Percentiles rank a stretch among this genome's conserved stretches.
These are phyloP conservation scores for Aspergillus funiculosus DNA, from an alignment of 495 filamentous ascomycete species.

Conservation along the genomic window DNA sequence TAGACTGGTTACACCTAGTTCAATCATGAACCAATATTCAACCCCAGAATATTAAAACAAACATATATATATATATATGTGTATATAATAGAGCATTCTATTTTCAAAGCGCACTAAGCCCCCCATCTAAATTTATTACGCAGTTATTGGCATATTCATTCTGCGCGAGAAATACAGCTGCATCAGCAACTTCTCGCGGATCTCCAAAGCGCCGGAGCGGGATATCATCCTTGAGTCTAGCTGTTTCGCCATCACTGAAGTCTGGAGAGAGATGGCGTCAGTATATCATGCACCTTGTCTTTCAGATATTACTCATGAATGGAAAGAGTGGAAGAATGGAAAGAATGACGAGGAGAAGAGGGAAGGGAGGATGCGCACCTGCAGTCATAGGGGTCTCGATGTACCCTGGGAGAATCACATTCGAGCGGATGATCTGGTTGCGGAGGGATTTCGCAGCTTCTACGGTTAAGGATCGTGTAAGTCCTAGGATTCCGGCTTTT, in stretches of 20 bases:
- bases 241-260: slow-evolving; percentile 31
- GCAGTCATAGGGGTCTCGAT: slow-evolving; percentile 72
- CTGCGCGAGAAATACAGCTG: slow-evolving; percentile 67
- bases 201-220: slow-evolving; percentile 66
- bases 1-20: too few species aligned
- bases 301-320: too few species aligned
- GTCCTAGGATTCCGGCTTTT: slow-evolving; percentile 72
- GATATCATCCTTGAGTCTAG: slow-evolving; percentile 42
- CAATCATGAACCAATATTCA: too few species aligned
- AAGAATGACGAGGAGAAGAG: not conserved
- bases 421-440: slow-evolving; percentile 56
- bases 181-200: slow-evolving; percentile 69
- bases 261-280: too few species aligned
- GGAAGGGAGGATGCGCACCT: slow-evolving; percentile 39
- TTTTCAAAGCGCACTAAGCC: slow-evolving; percentile 63
- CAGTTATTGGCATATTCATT: slow-evolving; percentile 82
- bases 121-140: slow-evolving; percentile 80
- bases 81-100: too few species aligned
- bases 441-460: slow-evolving; percentile 46
- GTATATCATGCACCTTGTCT: too few species aligned
- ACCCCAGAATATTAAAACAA: too few species aligned
- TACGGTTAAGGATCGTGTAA: slow-evolving; percentile 64
- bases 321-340: too few species aligned
- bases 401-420: slow-evolving; percentile 80
- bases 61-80: not conserved